Conservation (phyloP, 805 yeast genomes). For the Pichia exigua region DNA sequence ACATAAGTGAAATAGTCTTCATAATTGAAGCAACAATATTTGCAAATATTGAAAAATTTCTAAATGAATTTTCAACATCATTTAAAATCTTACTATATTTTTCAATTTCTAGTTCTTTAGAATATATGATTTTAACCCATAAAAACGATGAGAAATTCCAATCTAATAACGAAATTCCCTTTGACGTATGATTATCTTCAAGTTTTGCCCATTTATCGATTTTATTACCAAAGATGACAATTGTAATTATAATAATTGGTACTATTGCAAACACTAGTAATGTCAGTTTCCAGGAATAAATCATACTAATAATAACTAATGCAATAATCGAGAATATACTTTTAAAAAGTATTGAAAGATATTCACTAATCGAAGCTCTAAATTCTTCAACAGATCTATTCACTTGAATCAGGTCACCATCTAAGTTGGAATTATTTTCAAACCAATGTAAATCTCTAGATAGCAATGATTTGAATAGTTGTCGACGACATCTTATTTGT, state of each 20-base stretch:
- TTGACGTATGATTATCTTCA: slow-evolving; percentile 52
- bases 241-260: slow-evolving; percentile 54
- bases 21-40: slow-evolving; percentile 50
- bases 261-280: slow-evolving; percentile 65
- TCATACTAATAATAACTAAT: slow-evolving; percentile 56
- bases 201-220: slow-evolving; percentile 40
- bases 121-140: slow-evolving; percentile 55
- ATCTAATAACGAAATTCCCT: slow-evolving; percentile 52
- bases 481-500: slow-evolving; percentile 45
- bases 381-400: slow-evolving; percentile 71
- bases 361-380: slow-evolving; percentile 60
- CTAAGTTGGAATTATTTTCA: slow-evolving; percentile 46
- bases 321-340: slow-evolving; percentile 46
- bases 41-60: slow-evolving; percentile 38
- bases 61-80: slow-evolving; percentile 32
- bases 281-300: slow-evolving; percentile 80
- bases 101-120: slow-evolving; percentile 43
- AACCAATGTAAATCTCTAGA: slow-evolving; percentile 50
- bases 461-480: slow-evolving; percentile 39
- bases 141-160: slow-evolving; percentile 61
- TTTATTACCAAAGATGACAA: slow-evolving; percentile 42
- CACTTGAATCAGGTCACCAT: slow-evolving; percentile 58
- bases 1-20: slow-evolving; percentile 50
- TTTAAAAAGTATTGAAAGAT: slow-evolving; percentile 49
- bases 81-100: slow-evolving; percentile 31